A percentile compares a stretch with the other conserved stretches of the same genome.
Evolutionary conservation across 345 rosid species (phyloP).

Genomic region (Sisymbrium altissimum): DNA sequence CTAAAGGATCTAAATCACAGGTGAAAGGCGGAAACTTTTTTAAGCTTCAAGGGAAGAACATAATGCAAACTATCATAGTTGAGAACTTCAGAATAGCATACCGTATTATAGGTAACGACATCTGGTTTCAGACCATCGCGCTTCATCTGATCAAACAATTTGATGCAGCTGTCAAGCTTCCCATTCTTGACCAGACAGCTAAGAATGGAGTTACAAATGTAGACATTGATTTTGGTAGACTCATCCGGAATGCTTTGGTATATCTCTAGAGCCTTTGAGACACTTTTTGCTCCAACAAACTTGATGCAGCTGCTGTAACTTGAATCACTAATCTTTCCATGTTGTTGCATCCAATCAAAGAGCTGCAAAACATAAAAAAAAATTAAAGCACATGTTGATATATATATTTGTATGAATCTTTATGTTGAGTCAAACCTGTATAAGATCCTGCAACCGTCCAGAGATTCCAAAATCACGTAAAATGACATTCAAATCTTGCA

Average conservation of each 20-base stretch:
- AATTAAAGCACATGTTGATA: not conserved
- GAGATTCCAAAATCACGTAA: slow-evolving; percentile 65
- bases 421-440: slow-evolving; percentile 45
- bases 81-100: slow-evolving; percentile 28
- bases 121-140: slow-evolving; percentile 80
- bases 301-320: slow-evolving; percentile 76
- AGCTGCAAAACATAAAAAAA: slow-evolving; percentile 49
- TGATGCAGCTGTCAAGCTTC: slow-evolving; percentile 56
- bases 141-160: slow-evolving; percentile 87
- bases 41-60: not conserved
- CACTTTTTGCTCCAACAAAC: slow-evolving; percentile 57
- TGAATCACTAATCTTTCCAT: slow-evolving; percentile 61
- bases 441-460: slow-evolving; percentile 62
- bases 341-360: slow-evolving; percentile 84
- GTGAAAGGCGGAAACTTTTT: not conserved
- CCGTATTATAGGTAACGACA: slow-evolving; percentile 77
- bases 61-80: not conserved
- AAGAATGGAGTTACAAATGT: slow-evolving; percentile 76
- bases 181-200: slow-evolving; percentile 74
- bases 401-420: not conserved
- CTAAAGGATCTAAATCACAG: not conserved
- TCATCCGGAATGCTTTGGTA: slow-evolving; percentile 63
- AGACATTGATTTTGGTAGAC: slow-evolving; percentile 61
- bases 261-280: slow-evolving; percentile 66
- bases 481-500: slow-evolving; percentile 77